Evolutionary conservation across 2,329 filamentous ascomycete genomes (phyloP).

Genomic region (Aspergillus bombycis): DNA sequence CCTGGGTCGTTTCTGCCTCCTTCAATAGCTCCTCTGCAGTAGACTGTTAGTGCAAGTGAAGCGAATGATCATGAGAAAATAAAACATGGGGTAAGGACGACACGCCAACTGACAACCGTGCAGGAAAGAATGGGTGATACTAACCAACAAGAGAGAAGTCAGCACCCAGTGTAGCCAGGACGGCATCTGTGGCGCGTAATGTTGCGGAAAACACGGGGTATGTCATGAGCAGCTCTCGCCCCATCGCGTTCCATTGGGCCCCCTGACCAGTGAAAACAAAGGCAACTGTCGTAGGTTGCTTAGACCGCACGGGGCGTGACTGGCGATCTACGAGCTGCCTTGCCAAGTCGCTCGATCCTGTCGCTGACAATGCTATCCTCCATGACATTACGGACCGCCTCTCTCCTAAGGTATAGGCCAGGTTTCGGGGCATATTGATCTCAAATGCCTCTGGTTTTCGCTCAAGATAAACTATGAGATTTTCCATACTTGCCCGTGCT

Average conservation of each 20-base stretch:
- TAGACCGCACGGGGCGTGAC: not conserved
- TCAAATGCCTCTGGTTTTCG: not conserved
- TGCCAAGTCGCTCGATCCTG: not conserved
- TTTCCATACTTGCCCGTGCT: not conserved
- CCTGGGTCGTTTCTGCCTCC: constrained; percentile 12
- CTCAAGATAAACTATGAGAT: not conserved
- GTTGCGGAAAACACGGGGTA: not conserved
- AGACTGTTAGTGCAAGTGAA: not conserved
- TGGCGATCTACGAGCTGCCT: constrained; percentile 8
- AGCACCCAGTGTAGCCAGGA: not conserved
- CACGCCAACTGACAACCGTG: not conserved
- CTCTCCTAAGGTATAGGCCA: not conserved
- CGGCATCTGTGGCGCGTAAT: not conserved
- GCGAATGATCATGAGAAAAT: too few relatives aligned
- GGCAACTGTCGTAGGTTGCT: constrained; percentile 19
- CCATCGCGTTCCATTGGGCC: constrained; percentile 42
- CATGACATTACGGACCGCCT: not conserved
- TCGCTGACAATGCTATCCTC: not conserved
- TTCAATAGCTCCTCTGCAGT: constrained; percentile 1
- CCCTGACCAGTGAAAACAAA: constrained; percentile 45
- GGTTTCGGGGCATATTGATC: not conserved
- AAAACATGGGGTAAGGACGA: too few relatives aligned
- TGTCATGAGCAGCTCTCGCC: constrained; percentile 27
- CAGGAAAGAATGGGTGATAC: not conserved
- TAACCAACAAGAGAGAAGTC: not conserved